Percentiles rank a stretch among this genome's conserved stretches.
phyloP scores from a whole-genome alignment of 2,329 filamentous ascomycete species.

The Zymoseptoria crescenta region DNA sequence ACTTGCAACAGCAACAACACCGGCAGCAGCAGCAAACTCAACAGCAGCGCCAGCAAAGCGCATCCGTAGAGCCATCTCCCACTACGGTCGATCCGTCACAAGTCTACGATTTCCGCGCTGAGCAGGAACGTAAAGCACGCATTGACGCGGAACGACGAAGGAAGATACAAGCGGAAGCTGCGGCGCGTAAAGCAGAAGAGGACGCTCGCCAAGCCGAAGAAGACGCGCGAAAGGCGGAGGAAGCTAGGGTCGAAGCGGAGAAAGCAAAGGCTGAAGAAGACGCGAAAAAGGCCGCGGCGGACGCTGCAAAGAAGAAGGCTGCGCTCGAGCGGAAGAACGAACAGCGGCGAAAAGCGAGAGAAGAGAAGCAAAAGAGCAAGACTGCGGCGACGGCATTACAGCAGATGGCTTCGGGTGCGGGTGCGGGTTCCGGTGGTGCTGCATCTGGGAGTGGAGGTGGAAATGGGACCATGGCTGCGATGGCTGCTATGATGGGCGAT shows the following conservation, averaged over 20 bases:
- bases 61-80: slow-evolving; percentile 28
- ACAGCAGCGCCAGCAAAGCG: slow-evolving; percentile 19
- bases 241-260: slow-evolving; percentile 18
- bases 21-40: slow-evolving; percentile 10
- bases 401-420: slow-evolving; percentile 16
- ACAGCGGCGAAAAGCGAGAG: slow-evolving; percentile 24
- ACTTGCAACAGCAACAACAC: slow-evolving; percentile 7
- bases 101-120: slow-evolving; percentile 47
- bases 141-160: slow-evolving; percentile 26
- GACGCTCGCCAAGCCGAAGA: slow-evolving; percentile 24
- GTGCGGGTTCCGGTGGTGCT: slow-evolving; percentile 6
- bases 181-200: slow-evolving; percentile 29
- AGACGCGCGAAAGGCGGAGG: slow-evolving; percentile 22
- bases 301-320: slow-evolving; percentile 21
- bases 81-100: slow-evolving; percentile 47
- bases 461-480: slow-evolving; percentile 9
- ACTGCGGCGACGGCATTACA: slow-evolving; percentile 23
- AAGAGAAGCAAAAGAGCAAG: slow-evolving; percentile 24
- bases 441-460: slow-evolving; percentile 3
- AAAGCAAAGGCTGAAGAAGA: slow-evolving; percentile 19
- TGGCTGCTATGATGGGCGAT: slow-evolving; percentile 14
- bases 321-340: slow-evolving; percentile 22
- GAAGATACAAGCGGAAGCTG: slow-evolving; percentile 25
- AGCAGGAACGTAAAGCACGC: slow-evolving; percentile 37
- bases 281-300: slow-evolving; percentile 14